These are phyloP conservation scores for Oehlia diaphana DNA, from an alignment of 192 early-diverging fungal species.

Conservation along the genomic window DNA sequence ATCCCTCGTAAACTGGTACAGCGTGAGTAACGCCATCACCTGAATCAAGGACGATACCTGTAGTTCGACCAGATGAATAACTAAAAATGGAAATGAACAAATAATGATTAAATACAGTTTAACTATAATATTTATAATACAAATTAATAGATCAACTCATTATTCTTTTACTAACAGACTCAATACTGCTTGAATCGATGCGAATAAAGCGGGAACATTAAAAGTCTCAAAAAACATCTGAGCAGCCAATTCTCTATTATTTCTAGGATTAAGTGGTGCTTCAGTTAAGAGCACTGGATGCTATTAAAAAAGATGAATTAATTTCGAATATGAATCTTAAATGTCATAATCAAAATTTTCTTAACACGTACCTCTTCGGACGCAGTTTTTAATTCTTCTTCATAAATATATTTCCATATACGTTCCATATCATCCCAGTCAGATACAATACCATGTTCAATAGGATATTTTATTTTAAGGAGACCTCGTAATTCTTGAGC, in stretches of 20 bases:
- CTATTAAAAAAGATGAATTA: conserved; percentile 40
- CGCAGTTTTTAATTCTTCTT: conserved; percentile 92
- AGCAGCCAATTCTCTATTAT: conserved; percentile 90
- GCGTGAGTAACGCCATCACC: conserved; percentile 97
- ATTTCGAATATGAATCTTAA: conserved; percentile 2
- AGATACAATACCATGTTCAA: conserved; percentile 96
- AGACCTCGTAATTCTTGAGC: conserved; percentile 97
- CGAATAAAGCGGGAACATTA: conserved; percentile 96
- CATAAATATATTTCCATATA: conserved; percentile 97
- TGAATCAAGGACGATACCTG: conserved; percentile 93
- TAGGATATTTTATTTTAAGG: conserved; percentile 90
- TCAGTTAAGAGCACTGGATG: conserved; percentile 98
- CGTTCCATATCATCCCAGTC: conserved; percentile 99
- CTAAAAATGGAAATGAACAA: conserved; percentile 35
- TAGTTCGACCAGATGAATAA: conserved; percentile 96
- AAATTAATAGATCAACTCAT: not conserved
- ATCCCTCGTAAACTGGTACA: conserved; percentile 96
- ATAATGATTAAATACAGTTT: not conserved
- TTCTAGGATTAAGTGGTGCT: conserved; percentile 91
- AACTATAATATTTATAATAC: no score
- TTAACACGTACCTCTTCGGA: conserved; percentile 80
- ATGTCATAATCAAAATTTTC: conserved; percentile 11
- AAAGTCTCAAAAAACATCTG: conserved; percentile 99
- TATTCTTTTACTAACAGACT: conserved; percentile 66
- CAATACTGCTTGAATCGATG: conserved; percentile 96